phyloP scores from a whole-genome alignment of 1,284 basidiomycete genomes.

The Apiotrichum gracile region DNA sequence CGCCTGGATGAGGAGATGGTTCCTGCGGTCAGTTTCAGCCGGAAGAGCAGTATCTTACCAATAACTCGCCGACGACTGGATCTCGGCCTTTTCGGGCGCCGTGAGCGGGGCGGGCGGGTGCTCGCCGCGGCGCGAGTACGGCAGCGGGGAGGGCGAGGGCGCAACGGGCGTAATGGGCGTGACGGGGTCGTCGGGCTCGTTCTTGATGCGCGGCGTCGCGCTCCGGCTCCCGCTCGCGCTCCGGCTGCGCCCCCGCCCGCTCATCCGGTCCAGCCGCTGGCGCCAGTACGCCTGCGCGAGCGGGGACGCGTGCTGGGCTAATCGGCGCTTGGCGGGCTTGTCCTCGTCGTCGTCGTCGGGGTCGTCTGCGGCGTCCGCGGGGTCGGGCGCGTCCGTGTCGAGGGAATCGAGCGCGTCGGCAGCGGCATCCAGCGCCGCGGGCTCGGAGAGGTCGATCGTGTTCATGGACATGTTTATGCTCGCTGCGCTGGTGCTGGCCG shows the following conservation, averaged over 20 bases:
- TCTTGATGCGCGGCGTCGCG: constrained; percentile 8
- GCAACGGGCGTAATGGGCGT: not conserved
- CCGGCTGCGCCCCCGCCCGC: not conserved
- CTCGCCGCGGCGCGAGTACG: constrained; percentile 1
- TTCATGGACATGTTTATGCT: too few species aligned
- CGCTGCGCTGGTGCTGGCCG: too few species aligned
- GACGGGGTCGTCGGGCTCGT: not conserved
- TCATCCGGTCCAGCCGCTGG: constrained; percentile 8
- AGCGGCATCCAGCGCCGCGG: not conserved
- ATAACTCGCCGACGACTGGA: constrained; percentile 11
- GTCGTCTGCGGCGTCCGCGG: not conserved
- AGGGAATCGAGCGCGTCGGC: too few species aligned
- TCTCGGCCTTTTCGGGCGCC: constrained; percentile 1
- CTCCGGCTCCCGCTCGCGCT: not conserved
- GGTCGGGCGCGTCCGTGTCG: not conserved
- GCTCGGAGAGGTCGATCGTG: too few species aligned
- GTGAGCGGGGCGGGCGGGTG: constrained; percentile 9
- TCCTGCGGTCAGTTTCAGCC: constrained; percentile 25
- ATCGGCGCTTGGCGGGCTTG: constrained; percentile 1
- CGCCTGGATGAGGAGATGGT: constrained; percentile 43
- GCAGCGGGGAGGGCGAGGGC: not conserved
- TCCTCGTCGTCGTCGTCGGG: not conserved
- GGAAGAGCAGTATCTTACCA: constrained; percentile 5
- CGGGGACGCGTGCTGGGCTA: constrained; percentile 2
- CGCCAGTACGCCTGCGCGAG: constrained; percentile 14